Percentiles rank a stretch among this genome's conserved stretches.
Conservation (phyloP, 495 filamentous ascomycete species). For the Aspergillus mulundensis region DNA sequence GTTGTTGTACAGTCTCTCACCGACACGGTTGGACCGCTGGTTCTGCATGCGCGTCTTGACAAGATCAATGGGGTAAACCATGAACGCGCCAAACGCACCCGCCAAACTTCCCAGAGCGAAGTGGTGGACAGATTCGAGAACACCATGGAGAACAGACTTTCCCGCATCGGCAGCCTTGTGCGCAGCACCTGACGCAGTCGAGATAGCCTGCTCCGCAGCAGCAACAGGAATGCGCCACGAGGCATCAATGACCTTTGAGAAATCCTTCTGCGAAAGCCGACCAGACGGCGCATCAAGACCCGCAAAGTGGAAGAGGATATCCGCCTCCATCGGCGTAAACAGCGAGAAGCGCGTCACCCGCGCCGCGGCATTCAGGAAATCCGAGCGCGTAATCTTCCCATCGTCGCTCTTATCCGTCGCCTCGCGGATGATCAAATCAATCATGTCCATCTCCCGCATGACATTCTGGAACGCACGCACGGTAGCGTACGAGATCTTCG, state of each 20-base stretch:
- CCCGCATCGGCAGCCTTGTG: slow-evolving; percentile 48
- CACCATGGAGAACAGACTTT: slow-evolving; percentile 52
- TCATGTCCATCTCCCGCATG: slow-evolving; percentile 94
- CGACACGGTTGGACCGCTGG: slow-evolving; percentile 75
- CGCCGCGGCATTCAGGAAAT: slow-evolving; percentile 93
- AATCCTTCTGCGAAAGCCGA: slow-evolving; percentile 75
- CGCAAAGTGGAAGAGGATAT: slow-evolving; percentile 98
- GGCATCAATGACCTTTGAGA: slow-evolving; percentile 90
- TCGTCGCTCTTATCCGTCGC: slow-evolving; percentile 80
- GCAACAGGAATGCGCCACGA: slow-evolving; percentile 70
- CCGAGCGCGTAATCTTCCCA: slow-evolving; percentile 87
- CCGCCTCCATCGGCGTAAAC: slow-evolving; percentile 98
- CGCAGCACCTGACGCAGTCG: slow-evolving; percentile 35
- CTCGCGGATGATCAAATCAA: slow-evolving; percentile 84
- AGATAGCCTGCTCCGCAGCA: slow-evolving; percentile 32
- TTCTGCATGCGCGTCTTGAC: slow-evolving; percentile 99
- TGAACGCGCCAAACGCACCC: slow-evolving; percentile 95
- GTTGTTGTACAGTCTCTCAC: slow-evolving; percentile 91
- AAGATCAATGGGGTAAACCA: slow-evolving; percentile 98
- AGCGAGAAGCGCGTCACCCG: slow-evolving; percentile 85
- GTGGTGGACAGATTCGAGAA: slow-evolving; percentile 79
- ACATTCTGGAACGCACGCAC: slow-evolving; percentile 97
- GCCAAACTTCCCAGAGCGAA: slow-evolving; percentile 85
- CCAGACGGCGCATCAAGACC: slow-evolving; percentile 86
- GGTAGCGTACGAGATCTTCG: slow-evolving; percentile 94